Conservation (phyloP, 1,139 yeast genomes). For the Pichia sp. region DNA sequence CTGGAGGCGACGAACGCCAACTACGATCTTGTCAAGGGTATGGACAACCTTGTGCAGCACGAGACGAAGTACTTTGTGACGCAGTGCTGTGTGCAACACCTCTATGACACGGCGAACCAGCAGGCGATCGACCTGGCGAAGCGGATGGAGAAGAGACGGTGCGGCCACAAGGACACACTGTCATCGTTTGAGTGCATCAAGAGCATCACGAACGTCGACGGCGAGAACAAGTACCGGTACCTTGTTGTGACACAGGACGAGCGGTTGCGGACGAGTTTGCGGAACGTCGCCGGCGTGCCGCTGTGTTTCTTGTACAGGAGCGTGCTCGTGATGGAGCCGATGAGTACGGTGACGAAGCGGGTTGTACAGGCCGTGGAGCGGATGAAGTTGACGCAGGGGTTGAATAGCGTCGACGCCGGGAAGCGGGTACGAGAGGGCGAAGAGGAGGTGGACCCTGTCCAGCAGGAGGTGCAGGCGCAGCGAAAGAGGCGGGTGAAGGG, state of each 20-base stretch:
- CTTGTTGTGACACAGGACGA: slow-evolving; percentile 80
- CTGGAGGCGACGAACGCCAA: slow-evolving; percentile 60
- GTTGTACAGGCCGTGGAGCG: slow-evolving; percentile 55
- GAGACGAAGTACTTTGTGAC: slow-evolving; percentile 92
- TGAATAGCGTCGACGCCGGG: slow-evolving; percentile 52
- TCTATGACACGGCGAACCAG: slow-evolving; percentile 68
- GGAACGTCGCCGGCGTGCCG: slow-evolving; percentile 87
- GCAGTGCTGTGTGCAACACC: slow-evolving; percentile 88
- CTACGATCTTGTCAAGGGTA: slow-evolving; percentile 72
- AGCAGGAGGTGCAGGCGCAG: slow-evolving; percentile 44
- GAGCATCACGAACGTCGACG: slow-evolving; percentile 64
- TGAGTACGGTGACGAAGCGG: slow-evolving; percentile 64
- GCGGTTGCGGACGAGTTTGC: slow-evolving; percentile 58
- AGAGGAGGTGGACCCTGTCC: slow-evolving; percentile 25
- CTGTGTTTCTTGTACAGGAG: slow-evolving; percentile 80
- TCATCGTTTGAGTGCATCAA: slow-evolving; percentile 73
- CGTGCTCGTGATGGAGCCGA: slow-evolving; percentile 94
- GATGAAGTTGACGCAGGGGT: slow-evolving; percentile 67
- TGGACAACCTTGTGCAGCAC: slow-evolving; percentile 76
- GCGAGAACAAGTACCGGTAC: slow-evolving; percentile 83
- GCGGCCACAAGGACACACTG: slow-evolving; percentile 60
- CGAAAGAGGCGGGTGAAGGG: slow-evolving; percentile 57
- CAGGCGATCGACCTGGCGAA: slow-evolving; percentile 77
- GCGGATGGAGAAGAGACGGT: slow-evolving; percentile 61
- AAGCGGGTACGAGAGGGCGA: slow-evolving; percentile 20